A percentile compares a stretch with the other conserved stretches of the same genome.
Evolutionary conservation across 2,329 filamentous ascomycete genomes (phyloP).

Genomic region (Xylariaceae sp.): DNA sequence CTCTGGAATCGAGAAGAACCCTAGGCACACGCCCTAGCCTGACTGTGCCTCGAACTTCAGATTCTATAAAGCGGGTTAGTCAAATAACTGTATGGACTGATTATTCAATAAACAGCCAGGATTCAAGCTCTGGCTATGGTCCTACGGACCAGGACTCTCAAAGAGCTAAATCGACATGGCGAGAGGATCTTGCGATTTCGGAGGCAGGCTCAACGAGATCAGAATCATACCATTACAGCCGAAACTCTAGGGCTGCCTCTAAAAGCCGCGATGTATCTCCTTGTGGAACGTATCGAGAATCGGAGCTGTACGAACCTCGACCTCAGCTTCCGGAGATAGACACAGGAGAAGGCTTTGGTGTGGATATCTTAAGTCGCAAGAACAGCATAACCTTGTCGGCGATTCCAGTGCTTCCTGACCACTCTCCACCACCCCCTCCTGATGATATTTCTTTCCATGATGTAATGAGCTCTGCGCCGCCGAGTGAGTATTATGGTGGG

Average conservation of each 20-base stretch:
- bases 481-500: constrained; percentile 50
- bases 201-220: constrained; percentile 39
- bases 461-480: constrained; percentile 38
- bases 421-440: constrained; percentile 59
- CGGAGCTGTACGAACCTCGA: constrained; percentile 31
- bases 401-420: constrained; percentile 49
- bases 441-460: constrained; percentile 37
- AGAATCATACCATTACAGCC: constrained; percentile 38
- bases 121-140: constrained; percentile 45
- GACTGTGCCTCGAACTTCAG: constrained; percentile 52
- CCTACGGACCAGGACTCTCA: constrained; percentile 33
- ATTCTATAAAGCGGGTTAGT: constrained; percentile 55
- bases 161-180: constrained; percentile 33
- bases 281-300: constrained; percentile 38
- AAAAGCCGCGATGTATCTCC: constrained; percentile 44
- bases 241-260: constrained; percentile 36
- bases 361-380: constrained; percentile 52
- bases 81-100: constrained; percentile 67
- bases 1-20: constrained; percentile 38
- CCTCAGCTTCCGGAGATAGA: constrained; percentile 58
- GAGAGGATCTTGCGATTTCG: constrained; percentile 36
- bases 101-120: constrained; percentile 60
- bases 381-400: constrained; percentile 28
- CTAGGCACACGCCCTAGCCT: constrained; percentile 53
- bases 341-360: constrained; percentile 55